Percentiles rank a stretch among this genome's conserved stretches.
Conservation (phyloP, 306 rosid species). For the Lablab purpureus region DNA sequence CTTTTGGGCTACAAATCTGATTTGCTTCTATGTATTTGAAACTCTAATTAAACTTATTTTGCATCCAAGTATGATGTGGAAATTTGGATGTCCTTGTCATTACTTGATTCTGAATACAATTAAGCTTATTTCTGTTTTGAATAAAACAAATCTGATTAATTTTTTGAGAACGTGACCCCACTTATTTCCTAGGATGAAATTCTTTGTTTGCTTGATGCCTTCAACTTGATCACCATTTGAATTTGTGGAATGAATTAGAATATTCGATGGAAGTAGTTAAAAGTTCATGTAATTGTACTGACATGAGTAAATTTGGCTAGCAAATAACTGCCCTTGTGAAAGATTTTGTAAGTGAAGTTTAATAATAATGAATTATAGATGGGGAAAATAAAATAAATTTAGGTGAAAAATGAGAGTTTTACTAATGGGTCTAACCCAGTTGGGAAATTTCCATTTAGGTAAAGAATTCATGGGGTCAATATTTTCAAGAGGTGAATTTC, state of each 20-base stretch:
- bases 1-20: slow-evolving; percentile 11
- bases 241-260: not conserved
- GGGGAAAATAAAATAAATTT: not conserved
- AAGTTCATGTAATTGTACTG: not conserved
- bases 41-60: slow-evolving; percentile 12
- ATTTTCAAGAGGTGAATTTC: not conserved
- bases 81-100: not conserved
- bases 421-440: not conserved
- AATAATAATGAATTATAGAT: not conserved
- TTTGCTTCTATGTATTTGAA: not conserved
- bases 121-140: not conserved
- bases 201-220: not conserved
- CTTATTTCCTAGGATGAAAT: not conserved
- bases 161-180: not conserved
- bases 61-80: slow-evolving; percentile 14
- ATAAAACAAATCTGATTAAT: slow-evolving; percentile 6
- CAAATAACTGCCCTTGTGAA: slow-evolving; percentile 1
- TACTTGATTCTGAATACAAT: not conserved
- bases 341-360: not conserved
- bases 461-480: not conserved
- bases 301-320: slow-evolving; percentile 10
- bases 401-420: not conserved
- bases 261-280: slow-evolving; percentile 14
- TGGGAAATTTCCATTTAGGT: not conserved
- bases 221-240: slow-evolving; percentile 4